Evolutionary conservation across 192 early-diverging fungal species (phyloP).

Genomic region (Backusella morwellensis): DNA sequence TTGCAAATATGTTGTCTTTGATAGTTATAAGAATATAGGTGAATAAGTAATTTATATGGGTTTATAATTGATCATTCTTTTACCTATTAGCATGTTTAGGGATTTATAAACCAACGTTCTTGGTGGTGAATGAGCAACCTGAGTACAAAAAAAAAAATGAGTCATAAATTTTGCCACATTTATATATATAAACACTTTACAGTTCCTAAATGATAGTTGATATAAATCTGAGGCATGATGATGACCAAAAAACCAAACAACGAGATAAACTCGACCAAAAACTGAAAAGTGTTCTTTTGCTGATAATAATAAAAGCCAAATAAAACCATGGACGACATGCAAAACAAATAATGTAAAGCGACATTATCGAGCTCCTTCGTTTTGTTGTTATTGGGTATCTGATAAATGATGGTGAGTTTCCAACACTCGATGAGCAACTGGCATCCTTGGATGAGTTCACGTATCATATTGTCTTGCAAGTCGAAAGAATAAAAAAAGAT

Average conservation of each 20-base stretch:
- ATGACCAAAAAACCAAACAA: slow-evolving; percentile 78
- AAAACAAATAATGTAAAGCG: slow-evolving; percentile 84
- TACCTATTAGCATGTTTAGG: slow-evolving; percentile 54
- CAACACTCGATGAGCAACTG: slow-evolving; percentile 83
- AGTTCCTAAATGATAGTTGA: slow-evolving; percentile 83
- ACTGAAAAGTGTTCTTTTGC: slow-evolving; percentile 83
- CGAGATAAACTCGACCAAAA: slow-evolving; percentile 88
- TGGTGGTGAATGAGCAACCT: slow-evolving; percentile 90
- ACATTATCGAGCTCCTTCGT: slow-evolving; percentile 59
- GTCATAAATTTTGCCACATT: neutral
- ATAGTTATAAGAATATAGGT: neutral
- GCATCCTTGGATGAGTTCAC: slow-evolving; percentile 67
- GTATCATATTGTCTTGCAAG: slow-evolving; percentile 79
- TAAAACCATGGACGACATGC: slow-evolving; percentile 69
- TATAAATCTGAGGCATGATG: slow-evolving; percentile 83
- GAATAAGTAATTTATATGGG: neutral
- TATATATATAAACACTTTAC: slow-evolving; percentile 22
- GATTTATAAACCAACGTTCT: slow-evolving; percentile 91
- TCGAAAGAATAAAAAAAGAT: slow-evolving; percentile 68
- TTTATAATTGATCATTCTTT: neutral
- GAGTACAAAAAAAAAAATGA: slow-evolving; percentile 8
- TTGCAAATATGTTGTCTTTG: slow-evolving; percentile 84
- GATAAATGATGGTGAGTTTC: slow-evolving; percentile 59
- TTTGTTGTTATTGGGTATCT: slow-evolving; percentile 14
- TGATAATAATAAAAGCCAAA: slow-evolving; percentile 75